Conservation (phyloP, 2,329 filamentous ascomycete species). For the Pestalotiopsis sp. region DNA sequence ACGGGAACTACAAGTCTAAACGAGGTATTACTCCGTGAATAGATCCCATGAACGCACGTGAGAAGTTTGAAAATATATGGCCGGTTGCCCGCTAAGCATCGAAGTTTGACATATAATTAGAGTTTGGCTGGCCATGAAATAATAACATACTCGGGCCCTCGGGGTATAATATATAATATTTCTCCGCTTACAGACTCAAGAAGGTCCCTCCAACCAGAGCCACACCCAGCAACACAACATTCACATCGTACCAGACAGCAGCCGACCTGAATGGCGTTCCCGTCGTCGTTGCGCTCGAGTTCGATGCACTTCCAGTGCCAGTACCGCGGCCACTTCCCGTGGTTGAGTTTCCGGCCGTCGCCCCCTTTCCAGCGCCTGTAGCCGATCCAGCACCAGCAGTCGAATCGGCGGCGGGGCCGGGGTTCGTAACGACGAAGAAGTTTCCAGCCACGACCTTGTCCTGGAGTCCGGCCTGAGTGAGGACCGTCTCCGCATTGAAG, state of each 20-base stretch:
- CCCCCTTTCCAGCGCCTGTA: background rate
- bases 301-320: background rate
- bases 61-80: background rate
- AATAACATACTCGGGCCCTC: background rate
- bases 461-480: constrained; percentile 28
- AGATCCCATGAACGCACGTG: background rate
- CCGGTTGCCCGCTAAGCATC: background rate
- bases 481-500: constrained; percentile 25
- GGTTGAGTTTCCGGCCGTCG: background rate
- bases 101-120: background rate
- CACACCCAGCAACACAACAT: background rate
- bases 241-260: background rate
- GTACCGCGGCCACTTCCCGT: background rate
- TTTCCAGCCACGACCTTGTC: constrained; percentile 35
- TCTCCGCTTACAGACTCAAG: background rate
- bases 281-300: background rate
- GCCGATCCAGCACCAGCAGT: background rate
- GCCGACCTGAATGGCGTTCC: background rate
- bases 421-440: constrained; percentile 35
- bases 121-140: background rate
- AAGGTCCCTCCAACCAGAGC: background rate
- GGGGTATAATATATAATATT: background rate
- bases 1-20: too few relatives aligned
- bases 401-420: constrained; percentile 20
- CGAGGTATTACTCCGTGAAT: background rate